Evolutionary conservation across 805 yeast genomes (phyloP).

Genomic region (Peterozyma toletana): DNA sequence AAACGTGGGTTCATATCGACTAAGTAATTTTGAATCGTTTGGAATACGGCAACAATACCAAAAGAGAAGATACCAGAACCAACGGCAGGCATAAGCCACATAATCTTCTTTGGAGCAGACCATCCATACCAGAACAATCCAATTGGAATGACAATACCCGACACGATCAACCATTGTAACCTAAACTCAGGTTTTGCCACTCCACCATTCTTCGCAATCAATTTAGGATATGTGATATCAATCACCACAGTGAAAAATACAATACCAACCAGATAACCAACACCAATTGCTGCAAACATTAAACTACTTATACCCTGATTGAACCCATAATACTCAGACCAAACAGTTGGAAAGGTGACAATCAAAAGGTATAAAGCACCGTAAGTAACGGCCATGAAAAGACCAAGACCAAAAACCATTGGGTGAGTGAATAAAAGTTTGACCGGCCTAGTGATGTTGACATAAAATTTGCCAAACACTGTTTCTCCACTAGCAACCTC

Average conservation of each 20-base stretch:
- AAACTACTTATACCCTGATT: slow-evolving; percentile 43
- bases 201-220: slow-evolving; percentile 39
- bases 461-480: slow-evolving; percentile 25
- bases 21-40: slow-evolving; percentile 58
- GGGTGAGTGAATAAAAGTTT: slow-evolving; percentile 48
- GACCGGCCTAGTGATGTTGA: slow-evolving; percentile 47
- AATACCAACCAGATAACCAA: slow-evolving; percentile 47
- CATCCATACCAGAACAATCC: slow-evolving; percentile 71
- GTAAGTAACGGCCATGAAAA: slow-evolving; percentile 53
- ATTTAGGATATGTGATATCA: slow-evolving; percentile 28
- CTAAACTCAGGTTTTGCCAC: slow-evolving; percentile 56
- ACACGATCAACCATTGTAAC: slow-evolving; percentile 40
- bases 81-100: slow-evolving; percentile 57
- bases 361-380: slow-evolving; percentile 62
- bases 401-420: slow-evolving; percentile 55
- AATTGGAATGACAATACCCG: slow-evolving; percentile 46
- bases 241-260: slow-evolving; percentile 38
- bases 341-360: slow-evolving; percentile 51
- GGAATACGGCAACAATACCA: slow-evolving; percentile 58
- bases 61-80: slow-evolving; percentile 57
- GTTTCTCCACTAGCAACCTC: slow-evolving; percentile 49
- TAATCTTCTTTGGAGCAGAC: slow-evolving; percentile 50
- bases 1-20: slow-evolving; percentile 65
- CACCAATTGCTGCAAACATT: slow-evolving; percentile 49
- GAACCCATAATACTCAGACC: slow-evolving; percentile 39